Base-by-base conservation (phyloP, 2,329 filamentous ascomycete genomes). In the Hypoxylon rubiginosum region DNA sequence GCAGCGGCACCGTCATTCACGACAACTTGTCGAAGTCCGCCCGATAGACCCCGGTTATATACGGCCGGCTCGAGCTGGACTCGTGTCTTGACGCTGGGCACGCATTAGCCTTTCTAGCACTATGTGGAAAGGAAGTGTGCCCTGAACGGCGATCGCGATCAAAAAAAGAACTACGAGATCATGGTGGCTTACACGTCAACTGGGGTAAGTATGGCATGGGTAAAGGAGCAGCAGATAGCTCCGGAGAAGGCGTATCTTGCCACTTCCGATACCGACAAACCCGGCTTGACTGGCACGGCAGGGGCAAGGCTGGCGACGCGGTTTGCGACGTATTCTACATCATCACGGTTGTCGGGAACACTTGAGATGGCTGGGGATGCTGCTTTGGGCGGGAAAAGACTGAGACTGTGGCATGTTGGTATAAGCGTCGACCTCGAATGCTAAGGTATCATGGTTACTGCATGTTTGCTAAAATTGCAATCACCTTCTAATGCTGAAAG, bases 171-270 rank as follows among this genome's bases (percentile, higher is more conserved):
- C 41, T 64, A 68, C 61, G 24, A 46, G 58, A 69, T 52, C 57
- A 58, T 56, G 43, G 49, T 63, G 53, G 64, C 70, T 72, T 73
- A 73, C 70, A 72, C 72, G 28, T 73, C 71, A 45, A 73, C 68
- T 52, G 72, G 72, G 24, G 71, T 72, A 13, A 72, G 64, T 52
- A 72, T 51, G 60, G 71, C 71, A 64, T 70, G 69, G 45, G 72
- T 74, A 48, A 74, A 71, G 13, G 72, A 70, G 64, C 70, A 73
- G 52, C 71, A 73, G 62, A 73, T 64, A 26, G 72, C 72, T 55
- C 69, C 71, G n/a, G 69, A 73, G 41, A 72, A 65, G 53, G 71
- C 68, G 56, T 74, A 70, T 72, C 70, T 64, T 30, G 62, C 62
- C 28, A 72, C 43, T 17, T 74, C 71, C 32, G 60, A 68, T 43